Percentiles rank a stretch among this genome's conserved stretches.
Conservation (phyloP, 345 rosid species). For the Ceriops zippeliana region DNA sequence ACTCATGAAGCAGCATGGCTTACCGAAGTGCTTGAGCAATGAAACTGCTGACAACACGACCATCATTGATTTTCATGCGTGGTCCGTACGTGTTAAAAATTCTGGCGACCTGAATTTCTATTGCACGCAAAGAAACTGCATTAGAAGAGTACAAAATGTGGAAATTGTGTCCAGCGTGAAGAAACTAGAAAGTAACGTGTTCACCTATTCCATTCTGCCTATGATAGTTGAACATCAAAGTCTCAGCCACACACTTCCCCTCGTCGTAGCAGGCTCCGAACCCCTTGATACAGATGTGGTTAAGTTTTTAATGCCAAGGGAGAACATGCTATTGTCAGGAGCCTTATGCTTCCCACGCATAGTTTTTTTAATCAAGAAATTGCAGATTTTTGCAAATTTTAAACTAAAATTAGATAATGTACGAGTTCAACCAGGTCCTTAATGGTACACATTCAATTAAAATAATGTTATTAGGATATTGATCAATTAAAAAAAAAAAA, state of each 20-base stretch:
- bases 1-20: neutral
- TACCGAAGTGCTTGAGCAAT: slow-evolving; percentile 97
- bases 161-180: neutral
- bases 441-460: too few species aligned
- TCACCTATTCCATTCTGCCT: slow-evolving; percentile 92
- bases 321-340: neutral
- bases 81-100: slow-evolving; percentile 98
- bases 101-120: slow-evolving; percentile 94
- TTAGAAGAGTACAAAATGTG: neutral
- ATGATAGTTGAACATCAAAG: slow-evolving; percentile 95
- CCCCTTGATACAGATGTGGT: slow-evolving; percentile 44
- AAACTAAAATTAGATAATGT: neutral
- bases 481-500: neutral
- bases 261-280: slow-evolving; percentile 91
- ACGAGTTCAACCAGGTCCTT: too few species aligned
- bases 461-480: neutral
- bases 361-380: too few species aligned
- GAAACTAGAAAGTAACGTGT: neutral
- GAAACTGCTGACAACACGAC: slow-evolving; percentile 98
- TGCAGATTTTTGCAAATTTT: too few species aligned
- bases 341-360: too few species aligned
- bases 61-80: slow-evolving; percentile 97
- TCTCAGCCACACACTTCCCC: slow-evolving; percentile 98
- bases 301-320: neutral
- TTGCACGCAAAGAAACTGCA: slow-evolving; percentile 8